Evolutionary conservation across 2,329 filamentous ascomycete species (phyloP).

Genomic region (Fusarium sp.): DNA sequence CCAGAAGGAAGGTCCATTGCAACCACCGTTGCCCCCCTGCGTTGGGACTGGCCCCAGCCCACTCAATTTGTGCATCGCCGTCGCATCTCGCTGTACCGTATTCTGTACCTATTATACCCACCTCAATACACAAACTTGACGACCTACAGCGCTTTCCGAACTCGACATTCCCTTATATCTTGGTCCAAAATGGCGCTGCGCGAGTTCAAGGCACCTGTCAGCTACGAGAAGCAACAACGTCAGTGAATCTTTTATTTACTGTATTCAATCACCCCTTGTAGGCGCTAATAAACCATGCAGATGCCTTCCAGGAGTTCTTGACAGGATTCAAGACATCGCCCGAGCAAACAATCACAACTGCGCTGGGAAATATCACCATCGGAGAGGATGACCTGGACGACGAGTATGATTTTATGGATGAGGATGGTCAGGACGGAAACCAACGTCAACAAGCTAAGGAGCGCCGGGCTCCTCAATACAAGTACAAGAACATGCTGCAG

Average conservation of each 20-base stretch:
- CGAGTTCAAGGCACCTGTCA: constrained; percentile 80
- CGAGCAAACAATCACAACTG: constrained; percentile 78
- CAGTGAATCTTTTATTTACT: constrained; percentile 48
- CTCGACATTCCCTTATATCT: constrained; percentile 33
- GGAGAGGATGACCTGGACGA: constrained; percentile 88
- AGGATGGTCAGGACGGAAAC: constrained; percentile 71
- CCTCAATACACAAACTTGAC: constrained; percentile 26
- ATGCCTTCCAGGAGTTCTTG: constrained; percentile 88
- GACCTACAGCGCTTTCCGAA: constrained; percentile 28
- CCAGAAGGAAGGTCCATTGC: constrained; percentile 20
- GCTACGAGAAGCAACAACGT: constrained; percentile 91
- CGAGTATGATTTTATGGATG: constrained; percentile 93
- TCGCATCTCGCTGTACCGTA: constrained; percentile 24
- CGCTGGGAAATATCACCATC: constrained; percentile 85
- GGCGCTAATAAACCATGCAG: constrained; percentile 59
- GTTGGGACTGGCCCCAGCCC: constrained; percentile 46
- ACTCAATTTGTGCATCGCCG: constrained; percentile 49
- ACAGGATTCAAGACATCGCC: constrained; percentile 85
- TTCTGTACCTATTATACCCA: not conserved
- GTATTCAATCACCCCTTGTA: constrained; percentile 3
- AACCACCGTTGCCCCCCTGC: constrained; percentile 46
- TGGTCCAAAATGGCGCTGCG: constrained; percentile 80
- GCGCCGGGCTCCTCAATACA: constrained; percentile 73
- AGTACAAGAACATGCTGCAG: constrained; percentile 90
- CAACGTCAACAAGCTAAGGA: constrained; percentile 63